Evolutionary conservation across 768 basidiomycete genomes (phyloP).

Genomic region (Collybia sp.): DNA sequence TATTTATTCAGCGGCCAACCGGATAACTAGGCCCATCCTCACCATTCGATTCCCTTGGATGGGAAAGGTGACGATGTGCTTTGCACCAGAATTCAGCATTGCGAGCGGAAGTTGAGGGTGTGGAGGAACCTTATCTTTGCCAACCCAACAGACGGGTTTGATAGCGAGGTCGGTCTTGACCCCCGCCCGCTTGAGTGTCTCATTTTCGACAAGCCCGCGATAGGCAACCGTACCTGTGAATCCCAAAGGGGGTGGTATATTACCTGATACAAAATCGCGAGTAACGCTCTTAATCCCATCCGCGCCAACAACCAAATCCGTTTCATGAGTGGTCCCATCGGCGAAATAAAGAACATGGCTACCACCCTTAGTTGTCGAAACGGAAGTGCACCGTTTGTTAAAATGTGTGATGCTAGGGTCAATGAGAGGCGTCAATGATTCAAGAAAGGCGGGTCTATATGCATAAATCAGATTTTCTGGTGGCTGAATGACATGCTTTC

Average conservation of each 20-base stretch:
- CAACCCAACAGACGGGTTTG: conserved; percentile 38
- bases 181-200: conserved; percentile 34
- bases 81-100: background rate
- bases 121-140: conserved; percentile 35
- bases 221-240: conserved; percentile 47
- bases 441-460: conserved; percentile 43
- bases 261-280: conserved; percentile 32
- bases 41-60: conserved; percentile 39
- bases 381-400: conserved; percentile 41
- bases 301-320: conserved; percentile 47
- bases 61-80: conserved; percentile 54
- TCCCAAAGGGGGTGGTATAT: conserved; percentile 16
- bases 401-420: conserved; percentile 40
- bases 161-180: conserved; percentile 31
- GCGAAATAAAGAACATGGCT: conserved; percentile 36
- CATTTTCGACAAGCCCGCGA: conserved; percentile 39
- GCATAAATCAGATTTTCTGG: conserved; percentile 12
- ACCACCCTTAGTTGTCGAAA: conserved; percentile 21
- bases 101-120: background rate
- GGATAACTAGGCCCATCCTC: conserved; percentile 3
- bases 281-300: conserved; percentile 49
- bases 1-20: background rate
- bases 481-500: no score
- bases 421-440: conserved; percentile 38
- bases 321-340: conserved; percentile 41